phyloP scores from a whole-genome alignment of 352 stramenopile species.

The Phytopythium boreale region DNA sequence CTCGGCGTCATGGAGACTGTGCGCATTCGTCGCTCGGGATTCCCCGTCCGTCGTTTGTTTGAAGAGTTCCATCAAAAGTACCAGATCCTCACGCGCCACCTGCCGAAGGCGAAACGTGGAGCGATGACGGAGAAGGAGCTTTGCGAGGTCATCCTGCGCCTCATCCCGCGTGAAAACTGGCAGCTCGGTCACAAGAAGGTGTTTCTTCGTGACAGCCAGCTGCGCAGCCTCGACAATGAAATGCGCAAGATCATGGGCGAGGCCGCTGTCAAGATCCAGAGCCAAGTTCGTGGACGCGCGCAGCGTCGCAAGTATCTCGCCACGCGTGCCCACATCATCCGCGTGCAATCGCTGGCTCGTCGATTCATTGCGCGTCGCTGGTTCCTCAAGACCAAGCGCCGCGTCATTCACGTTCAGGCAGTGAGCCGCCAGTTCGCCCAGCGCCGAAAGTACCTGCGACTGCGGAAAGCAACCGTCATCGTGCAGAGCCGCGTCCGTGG shows the following conservation, averaged over 20 bases:
- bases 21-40: slow-evolving; percentile 84
- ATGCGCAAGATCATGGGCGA: slow-evolving; percentile 84
- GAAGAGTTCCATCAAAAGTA: slow-evolving; percentile 88
- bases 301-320: slow-evolving; percentile 68
- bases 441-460: slow-evolving; percentile 58
- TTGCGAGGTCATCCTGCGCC: slow-evolving; percentile 80
- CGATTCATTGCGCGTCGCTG: slow-evolving; percentile 62
- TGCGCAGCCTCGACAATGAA: slow-evolving; percentile 82
- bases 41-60: slow-evolving; percentile 84
- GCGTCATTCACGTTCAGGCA: slow-evolving; percentile 70
- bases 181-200: slow-evolving; percentile 89
- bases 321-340: slow-evolving; percentile 56
- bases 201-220: slow-evolving; percentile 81
- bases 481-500: slow-evolving; percentile 73
- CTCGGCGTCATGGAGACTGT: slow-evolving; percentile 90
- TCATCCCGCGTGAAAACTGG: slow-evolving; percentile 83
- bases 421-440: slow-evolving; percentile 70
- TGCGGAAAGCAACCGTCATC: slow-evolving; percentile 65
- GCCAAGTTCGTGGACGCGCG: slow-evolving; percentile 60
- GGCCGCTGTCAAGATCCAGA: slow-evolving; percentile 74
- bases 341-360: slow-evolving; percentile 61
- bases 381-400: slow-evolving; percentile 48
- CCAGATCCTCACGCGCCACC: slow-evolving; percentile 77
- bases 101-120: slow-evolving; percentile 47
- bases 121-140: slow-evolving; percentile 73